A percentile compares a stretch with the other conserved stretches of the same genome.
Conservation (phyloP, 2,329 filamentous ascomycete genomes). For the Drechslera avenae region DNA sequence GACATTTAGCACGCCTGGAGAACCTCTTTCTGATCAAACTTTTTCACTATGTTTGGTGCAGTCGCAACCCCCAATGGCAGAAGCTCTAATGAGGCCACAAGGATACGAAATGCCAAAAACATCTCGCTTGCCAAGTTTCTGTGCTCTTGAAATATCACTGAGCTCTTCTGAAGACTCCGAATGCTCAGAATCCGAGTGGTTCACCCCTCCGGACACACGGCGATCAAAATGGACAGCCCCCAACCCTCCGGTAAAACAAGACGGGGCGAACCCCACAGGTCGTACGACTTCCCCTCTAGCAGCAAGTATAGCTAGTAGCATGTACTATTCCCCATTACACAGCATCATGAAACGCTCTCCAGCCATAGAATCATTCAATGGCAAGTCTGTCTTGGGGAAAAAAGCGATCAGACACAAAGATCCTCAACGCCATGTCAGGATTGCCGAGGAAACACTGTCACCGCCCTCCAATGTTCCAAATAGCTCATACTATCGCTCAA, state of each 20-base stretch:
- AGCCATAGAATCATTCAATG: background rate
- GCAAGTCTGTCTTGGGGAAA: background rate
- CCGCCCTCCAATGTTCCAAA: no score
- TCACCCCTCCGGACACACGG: slow-evolving; percentile 20
- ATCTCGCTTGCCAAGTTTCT: background rate
- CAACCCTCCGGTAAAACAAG: background rate
- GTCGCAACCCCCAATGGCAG: background rate
- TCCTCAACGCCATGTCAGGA: background rate
- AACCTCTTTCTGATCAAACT: background rate
- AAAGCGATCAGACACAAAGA: background rate
- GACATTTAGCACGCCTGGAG: no score
- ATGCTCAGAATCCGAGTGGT: slow-evolving; percentile 18
- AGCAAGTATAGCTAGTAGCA: background rate
- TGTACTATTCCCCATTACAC: background rate
- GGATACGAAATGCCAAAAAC: background rate
- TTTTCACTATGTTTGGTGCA: background rate
- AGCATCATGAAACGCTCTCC: background rate
- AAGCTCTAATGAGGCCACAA: slow-evolving; percentile 8
- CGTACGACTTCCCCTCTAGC: background rate
- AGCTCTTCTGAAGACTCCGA: slow-evolving; percentile 5
- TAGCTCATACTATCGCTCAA: no score
- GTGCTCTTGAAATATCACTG: background rate
- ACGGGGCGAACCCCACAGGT: background rate
- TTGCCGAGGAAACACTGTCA: background rate
- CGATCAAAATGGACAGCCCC: slow-evolving; percentile 4